Conservation (phyloP, 2,329 filamentous ascomycete species). For the Microascus cirrosus region DNA sequence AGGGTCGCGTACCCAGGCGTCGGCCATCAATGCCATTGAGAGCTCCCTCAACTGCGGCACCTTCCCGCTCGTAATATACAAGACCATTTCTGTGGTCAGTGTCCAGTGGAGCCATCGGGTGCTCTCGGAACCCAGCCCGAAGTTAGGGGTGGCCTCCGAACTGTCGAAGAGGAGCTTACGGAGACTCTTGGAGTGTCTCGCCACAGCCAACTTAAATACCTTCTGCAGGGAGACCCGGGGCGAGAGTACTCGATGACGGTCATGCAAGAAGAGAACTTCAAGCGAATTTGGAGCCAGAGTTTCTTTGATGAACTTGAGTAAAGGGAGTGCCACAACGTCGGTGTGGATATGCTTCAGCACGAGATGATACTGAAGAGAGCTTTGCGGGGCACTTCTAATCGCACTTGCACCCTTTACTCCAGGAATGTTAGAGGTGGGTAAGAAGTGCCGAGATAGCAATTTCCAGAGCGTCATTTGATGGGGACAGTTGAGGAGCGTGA, state of each 20-base stretch:
- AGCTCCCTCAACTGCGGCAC: slow-evolving; percentile 64
- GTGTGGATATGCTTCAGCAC: slow-evolving; percentile 66
- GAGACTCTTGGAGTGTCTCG: slow-evolving; percentile 59
- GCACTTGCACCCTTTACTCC: background rate
- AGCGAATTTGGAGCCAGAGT: slow-evolving; percentile 67
- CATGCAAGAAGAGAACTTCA: slow-evolving; percentile 70
- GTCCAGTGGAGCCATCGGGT: slow-evolving; percentile 43
- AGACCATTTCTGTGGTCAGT: slow-evolving; percentile 55
- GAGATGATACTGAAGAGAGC: slow-evolving; percentile 43
- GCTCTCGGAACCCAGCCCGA: background rate
- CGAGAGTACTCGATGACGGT: slow-evolving; percentile 29
- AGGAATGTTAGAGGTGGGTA: slow-evolving; percentile 23
- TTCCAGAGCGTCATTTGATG: slow-evolving; percentile 69
- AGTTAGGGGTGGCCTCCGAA: slow-evolving; percentile 31
- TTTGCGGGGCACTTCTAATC: slow-evolving; percentile 7
- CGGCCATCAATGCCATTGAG: slow-evolving; percentile 60
- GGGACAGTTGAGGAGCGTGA: slow-evolving; percentile 64
- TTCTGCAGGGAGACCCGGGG: slow-evolving; percentile 53
- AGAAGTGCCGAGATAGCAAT: slow-evolving; percentile 52
- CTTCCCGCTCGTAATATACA: slow-evolving; percentile 64
- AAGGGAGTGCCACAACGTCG: slow-evolving; percentile 55
- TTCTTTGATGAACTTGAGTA: slow-evolving; percentile 67
- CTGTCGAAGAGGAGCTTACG: slow-evolving; percentile 67
- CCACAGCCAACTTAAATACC: slow-evolving; percentile 60
- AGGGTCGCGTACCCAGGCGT: slow-evolving; percentile 58